These are phyloP conservation scores for Fusarium devonianum DNA, from an alignment of 2,329 filamentous ascomycete genomes.

Conservation along the genomic window DNA sequence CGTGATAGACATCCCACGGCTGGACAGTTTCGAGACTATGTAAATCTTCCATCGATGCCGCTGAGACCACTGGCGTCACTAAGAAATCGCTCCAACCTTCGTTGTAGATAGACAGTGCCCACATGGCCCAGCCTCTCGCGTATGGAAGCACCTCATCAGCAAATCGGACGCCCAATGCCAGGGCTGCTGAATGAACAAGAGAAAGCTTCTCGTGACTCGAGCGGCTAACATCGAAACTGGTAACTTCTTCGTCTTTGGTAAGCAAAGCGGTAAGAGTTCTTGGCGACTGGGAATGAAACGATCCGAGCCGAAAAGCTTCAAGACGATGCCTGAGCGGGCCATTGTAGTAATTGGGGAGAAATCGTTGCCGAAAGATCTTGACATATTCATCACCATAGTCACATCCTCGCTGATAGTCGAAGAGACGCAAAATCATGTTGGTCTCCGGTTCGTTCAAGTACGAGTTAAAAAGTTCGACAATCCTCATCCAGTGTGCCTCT, in stretches of 20 bases:
- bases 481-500: not conserved
- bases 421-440: slow-evolving; percentile 13
- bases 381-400: slow-evolving; percentile 9
- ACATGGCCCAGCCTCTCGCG: not conserved
- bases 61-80: not conserved
- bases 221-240: not conserved
- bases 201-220: slow-evolving; percentile 32
- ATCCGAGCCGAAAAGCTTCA: slow-evolving; percentile 34
- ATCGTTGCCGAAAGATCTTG: slow-evolving; percentile 20
- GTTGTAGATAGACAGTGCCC: slow-evolving; percentile 3
- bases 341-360: slow-evolving; percentile 26
- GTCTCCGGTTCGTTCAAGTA: slow-evolving; percentile 32
- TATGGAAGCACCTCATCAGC: slow-evolving; percentile 19
- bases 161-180: slow-evolving; percentile 31
- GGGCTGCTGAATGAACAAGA: slow-evolving; percentile 36
- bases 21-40: slow-evolving; percentile 25
- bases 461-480: slow-evolving; percentile 29
- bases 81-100: slow-evolving; percentile 15
- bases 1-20: slow-evolving; percentile 33
- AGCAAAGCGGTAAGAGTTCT: no score
- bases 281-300: slow-evolving; percentile 9
- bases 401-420: slow-evolving; percentile 16
- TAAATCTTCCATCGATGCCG: slow-evolving; percentile 7
- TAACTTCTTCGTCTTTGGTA: not conserved
- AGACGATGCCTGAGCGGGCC: slow-evolving; percentile 20